Base-by-base conservation (phyloP, 2,329 filamentous ascomycete species). In the Cladosporium sp. region DNA sequence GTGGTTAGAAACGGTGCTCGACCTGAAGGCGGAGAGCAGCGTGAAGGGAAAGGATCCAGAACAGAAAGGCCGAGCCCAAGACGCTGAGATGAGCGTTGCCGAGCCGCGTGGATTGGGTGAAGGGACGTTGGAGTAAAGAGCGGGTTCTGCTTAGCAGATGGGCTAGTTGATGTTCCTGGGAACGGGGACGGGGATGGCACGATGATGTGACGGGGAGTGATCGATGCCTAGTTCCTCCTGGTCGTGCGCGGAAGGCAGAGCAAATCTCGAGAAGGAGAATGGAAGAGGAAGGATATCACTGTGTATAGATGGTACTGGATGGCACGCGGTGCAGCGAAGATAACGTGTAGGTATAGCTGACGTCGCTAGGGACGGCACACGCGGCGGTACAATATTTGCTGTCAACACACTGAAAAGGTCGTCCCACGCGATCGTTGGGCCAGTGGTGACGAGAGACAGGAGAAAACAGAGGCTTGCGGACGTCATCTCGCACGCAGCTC, bases 101-200 rank as follows among this genome's bases (percentile, higher is more conserved):
- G 38, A 11, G 38, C 47, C 49, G 38, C 38, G 52, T 36, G 32
- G 34, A 58, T 34, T 30, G n/a, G 57, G 57, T 30, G 34, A 59
- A 59, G 57, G 59, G 57, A 59, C 38, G 57, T 52, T 62, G 44
- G 59, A 62, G 32, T 34, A 54, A 47, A 15, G 44, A 62, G 61
- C 28, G 49, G 61, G 51, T 64, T 44, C 49, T 26, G 32, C 14
- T n/a, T 32, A 64, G 51, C 34, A 55, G 49, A 64, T 55, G 36
- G 61, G 5, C 51, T 57, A 55, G 52, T 18, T 55, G 52, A 28
- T 64, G 51, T 30, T 32, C 28, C 38, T 26, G 47, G 21, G 30
- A 52, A 52, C 47, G 59, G 47, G 32, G 47, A 62, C 51, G 30
- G 30, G 30, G 44, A 54, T 44, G 61, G 36, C 34, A 57, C 36